A percentile compares a stretch with the other conserved stretches of the same genome.
Conservation (phyloP, 176 grass and related monocot genomes). For the Guadua angustifolia region DNA sequence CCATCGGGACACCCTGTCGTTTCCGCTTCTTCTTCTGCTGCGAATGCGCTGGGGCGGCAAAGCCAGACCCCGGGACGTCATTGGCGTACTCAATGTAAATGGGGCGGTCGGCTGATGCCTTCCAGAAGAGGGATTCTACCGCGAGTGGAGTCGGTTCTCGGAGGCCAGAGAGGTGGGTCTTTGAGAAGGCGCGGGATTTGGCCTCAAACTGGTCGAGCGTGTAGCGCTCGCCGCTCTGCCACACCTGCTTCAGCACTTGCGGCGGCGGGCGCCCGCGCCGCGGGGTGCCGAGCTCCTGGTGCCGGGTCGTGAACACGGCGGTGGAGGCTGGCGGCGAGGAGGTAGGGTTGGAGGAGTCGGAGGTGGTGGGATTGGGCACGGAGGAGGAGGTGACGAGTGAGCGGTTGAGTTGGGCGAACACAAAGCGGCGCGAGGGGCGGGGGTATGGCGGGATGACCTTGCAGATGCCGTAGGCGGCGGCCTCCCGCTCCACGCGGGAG, state of each 20-base stretch:
- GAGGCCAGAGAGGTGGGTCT: slow-evolving; percentile 55
- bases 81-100: slow-evolving; percentile 96
- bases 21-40: slow-evolving; percentile 41
- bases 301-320: slow-evolving; percentile 65
- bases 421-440: slow-evolving; percentile 78
- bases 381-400: slow-evolving; percentile 54
- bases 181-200: slow-evolving; percentile 81
- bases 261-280: slow-evolving; percentile 46
- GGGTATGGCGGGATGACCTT: slow-evolving; percentile 89
- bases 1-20: slow-evolving; percentile 24
- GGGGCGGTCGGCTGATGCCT: slow-evolving; percentile 63
- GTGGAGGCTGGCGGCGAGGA: slow-evolving; percentile 3
- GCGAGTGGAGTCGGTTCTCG: slow-evolving; percentile 63
- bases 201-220: slow-evolving; percentile 87
- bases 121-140: slow-evolving; percentile 92
- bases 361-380: background rate
- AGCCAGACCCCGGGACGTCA: slow-evolving; percentile 90
- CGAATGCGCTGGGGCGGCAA: slow-evolving; percentile 48
- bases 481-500: slow-evolving; percentile 81
- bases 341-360: slow-evolving; percentile 5
- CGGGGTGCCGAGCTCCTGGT: slow-evolving; percentile 73
- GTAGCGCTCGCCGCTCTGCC: slow-evolving; percentile 95
- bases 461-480: slow-evolving; percentile 92
- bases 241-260: slow-evolving; percentile 81
- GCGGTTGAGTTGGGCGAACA: slow-evolving; percentile 79